These are phyloP conservation scores for Pseudocercospora musae DNA, from an alignment of 2,329 filamentous ascomycete genomes.

Conservation along the genomic window DNA sequence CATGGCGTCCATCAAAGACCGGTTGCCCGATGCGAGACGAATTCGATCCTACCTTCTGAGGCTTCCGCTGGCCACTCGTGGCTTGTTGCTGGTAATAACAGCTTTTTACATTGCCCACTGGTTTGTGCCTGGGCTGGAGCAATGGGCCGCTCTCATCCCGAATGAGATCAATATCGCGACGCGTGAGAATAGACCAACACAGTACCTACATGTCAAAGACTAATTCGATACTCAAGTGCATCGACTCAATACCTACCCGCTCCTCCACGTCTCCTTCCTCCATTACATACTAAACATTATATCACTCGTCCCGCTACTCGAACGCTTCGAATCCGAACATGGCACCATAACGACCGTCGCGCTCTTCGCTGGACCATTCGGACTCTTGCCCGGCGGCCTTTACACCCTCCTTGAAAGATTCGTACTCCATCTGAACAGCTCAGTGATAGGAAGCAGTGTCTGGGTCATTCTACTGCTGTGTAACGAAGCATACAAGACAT, in stretches of 20 bases:
- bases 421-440: constrained; percentile 67
- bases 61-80: constrained; percentile 82
- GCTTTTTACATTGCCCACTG: constrained; percentile 67
- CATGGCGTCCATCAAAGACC: constrained; percentile 1
- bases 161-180: constrained; percentile 67
- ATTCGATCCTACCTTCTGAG: constrained; percentile 78
- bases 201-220: not conserved
- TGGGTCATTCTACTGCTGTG: constrained; percentile 90
- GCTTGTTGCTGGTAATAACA: constrained; percentile 64
- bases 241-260: constrained; percentile 84
- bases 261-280: constrained; percentile 78
- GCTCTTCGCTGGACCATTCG: constrained; percentile 72
- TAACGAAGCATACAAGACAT: constrained; percentile 82
- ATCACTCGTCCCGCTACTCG: constrained; percentile 80
- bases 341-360: constrained; percentile 85
- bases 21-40: constrained; percentile 65
- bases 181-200: constrained; percentile 55
- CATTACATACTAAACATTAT: constrained; percentile 77
- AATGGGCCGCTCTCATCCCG: constrained; percentile 78
- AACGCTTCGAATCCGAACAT: constrained; percentile 89
- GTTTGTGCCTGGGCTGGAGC: constrained; percentile 67
- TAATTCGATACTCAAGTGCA: constrained; percentile 62
- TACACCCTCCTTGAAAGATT: constrained; percentile 77
- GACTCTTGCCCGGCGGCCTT: constrained; percentile 67
- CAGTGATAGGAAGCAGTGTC: constrained; percentile 80